phyloP scores from a whole-genome alignment of 2,329 filamentous ascomycete species.

The Fusarium marasasianum region DNA sequence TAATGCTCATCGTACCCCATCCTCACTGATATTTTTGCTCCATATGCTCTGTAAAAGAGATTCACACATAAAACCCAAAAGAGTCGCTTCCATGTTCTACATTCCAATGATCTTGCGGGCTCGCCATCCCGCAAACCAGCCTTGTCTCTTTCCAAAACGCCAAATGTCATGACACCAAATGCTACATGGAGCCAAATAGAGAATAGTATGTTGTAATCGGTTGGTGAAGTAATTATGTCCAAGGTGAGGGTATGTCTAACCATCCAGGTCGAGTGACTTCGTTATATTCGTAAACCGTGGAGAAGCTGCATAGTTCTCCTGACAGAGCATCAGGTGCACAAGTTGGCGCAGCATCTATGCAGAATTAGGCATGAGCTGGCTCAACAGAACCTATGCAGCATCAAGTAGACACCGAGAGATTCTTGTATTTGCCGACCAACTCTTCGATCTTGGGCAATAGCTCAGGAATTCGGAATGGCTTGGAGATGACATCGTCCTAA shows the following conservation, averaged over 20 bases:
- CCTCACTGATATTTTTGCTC: neutral
- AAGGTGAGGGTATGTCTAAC: slow-evolving; percentile 17
- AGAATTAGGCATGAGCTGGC: neutral
- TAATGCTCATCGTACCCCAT: slow-evolving; percentile 11
- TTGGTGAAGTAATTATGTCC: slow-evolving; percentile 28
- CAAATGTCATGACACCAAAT: slow-evolving; percentile 26
- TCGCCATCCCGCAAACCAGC: slow-evolving; percentile 27
- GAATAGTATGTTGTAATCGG: slow-evolving; percentile 16
- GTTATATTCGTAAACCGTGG: slow-evolving; percentile 18
- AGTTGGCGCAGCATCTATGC: neutral
- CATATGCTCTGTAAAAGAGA: neutral
- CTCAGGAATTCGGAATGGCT: slow-evolving; percentile 81
- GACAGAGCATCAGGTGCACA: neutral
- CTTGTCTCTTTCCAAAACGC: slow-evolving; percentile 36
- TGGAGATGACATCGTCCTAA: slow-evolving; percentile 79
- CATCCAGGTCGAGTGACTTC: slow-evolving; percentile 14
- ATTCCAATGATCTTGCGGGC: slow-evolving; percentile 5
- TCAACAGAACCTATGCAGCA: neutral
- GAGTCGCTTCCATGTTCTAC: slow-evolving; percentile 29
- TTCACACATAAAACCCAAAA: neutral
- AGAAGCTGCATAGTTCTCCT: neutral
- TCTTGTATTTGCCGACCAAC: slow-evolving; percentile 56
- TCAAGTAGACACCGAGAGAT: slow-evolving; percentile 40
- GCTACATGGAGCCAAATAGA: slow-evolving; percentile 17
- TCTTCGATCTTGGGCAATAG: slow-evolving; percentile 73